A percentile compares a stretch with the other conserved stretches of the same genome.
These are phyloP conservation scores for Saccharum spontaneum DNA, from an alignment of 176 grass and related monocot genomes.

Conservation along the genomic window DNA sequence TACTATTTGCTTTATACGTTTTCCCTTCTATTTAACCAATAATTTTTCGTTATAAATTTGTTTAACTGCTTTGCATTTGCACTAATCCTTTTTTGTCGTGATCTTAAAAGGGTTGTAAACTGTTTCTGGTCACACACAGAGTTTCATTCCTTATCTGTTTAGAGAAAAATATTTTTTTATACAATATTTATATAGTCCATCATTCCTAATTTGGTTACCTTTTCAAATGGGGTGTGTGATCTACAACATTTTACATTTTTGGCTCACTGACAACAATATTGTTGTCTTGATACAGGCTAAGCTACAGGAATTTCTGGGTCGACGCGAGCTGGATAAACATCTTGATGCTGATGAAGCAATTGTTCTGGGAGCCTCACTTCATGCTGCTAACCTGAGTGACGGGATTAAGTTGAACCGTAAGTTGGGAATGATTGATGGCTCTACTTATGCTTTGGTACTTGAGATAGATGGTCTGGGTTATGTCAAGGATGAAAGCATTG, in stretches of 20 bases:
- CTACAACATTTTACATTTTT: not conserved
- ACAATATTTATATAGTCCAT: not conserved
- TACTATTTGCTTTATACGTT: not conserved
- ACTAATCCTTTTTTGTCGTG: not conserved
- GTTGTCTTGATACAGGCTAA: slow-evolving; percentile 66
- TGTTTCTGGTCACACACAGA: not conserved
- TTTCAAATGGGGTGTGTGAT: not conserved
- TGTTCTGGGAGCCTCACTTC: slow-evolving; percentile 91
- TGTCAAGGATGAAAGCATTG: slow-evolving; percentile 75
- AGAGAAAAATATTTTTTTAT: not conserved
- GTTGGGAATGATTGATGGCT: slow-evolving; percentile 96
- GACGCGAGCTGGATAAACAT: slow-evolving; percentile 79
- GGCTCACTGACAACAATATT: not conserved
- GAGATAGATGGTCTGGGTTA: slow-evolving; percentile 73
- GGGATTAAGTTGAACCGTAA: slow-evolving; percentile 99
- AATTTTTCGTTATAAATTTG: not conserved
- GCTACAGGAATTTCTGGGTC: slow-evolving; percentile 87
- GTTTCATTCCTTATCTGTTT: not conserved
- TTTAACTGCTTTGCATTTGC: not conserved
- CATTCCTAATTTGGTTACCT: not conserved
- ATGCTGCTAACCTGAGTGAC: slow-evolving; percentile 97
- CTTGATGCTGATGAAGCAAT: slow-evolving; percentile 99
- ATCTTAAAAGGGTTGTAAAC: slow-evolving; percentile 2
- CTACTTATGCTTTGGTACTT: slow-evolving; percentile 82
- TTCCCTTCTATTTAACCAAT: not conserved